Evolutionary conservation across 441 rosid species (phyloP).

Genomic region (Gossypium laxum): DNA sequence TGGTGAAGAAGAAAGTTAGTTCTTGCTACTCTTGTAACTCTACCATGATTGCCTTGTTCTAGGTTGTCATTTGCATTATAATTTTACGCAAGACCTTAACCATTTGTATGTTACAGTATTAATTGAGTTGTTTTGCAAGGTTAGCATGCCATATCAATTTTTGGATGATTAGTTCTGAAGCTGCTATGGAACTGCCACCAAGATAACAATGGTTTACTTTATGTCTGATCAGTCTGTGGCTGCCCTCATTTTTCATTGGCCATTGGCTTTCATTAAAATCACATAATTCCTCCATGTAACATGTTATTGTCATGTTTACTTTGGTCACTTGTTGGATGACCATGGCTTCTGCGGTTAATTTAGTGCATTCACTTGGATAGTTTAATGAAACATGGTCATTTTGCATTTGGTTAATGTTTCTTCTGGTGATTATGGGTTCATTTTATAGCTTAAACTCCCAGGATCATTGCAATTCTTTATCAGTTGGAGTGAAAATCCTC

Average conservation of each 20-base stretch:
- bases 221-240: neutral
- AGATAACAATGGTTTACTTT: neutral
- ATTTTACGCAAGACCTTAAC: neutral
- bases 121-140: neutral
- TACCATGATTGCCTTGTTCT: neutral
- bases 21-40: slow-evolving; percentile 10
- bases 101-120: neutral
- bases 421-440: neutral
- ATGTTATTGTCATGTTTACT: neutral
- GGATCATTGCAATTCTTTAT: neutral
- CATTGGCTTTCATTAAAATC: neutral
- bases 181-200: neutral
- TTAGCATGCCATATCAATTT: neutral
- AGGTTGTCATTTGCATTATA: slow-evolving; percentile 3
- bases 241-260: neutral
- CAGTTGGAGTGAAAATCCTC: neutral
- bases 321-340: neutral
- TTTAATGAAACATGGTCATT: neutral
- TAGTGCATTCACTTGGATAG: neutral
- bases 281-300: neutral
- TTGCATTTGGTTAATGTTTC: neutral
- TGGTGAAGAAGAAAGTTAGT: slow-evolving; percentile 83
- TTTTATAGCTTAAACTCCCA: neutral
- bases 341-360: slow-evolving; percentile 1
- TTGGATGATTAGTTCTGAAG: neutral